Conservation (phyloP, 306 rosid genomes). For the Castanea crenata region DNA sequence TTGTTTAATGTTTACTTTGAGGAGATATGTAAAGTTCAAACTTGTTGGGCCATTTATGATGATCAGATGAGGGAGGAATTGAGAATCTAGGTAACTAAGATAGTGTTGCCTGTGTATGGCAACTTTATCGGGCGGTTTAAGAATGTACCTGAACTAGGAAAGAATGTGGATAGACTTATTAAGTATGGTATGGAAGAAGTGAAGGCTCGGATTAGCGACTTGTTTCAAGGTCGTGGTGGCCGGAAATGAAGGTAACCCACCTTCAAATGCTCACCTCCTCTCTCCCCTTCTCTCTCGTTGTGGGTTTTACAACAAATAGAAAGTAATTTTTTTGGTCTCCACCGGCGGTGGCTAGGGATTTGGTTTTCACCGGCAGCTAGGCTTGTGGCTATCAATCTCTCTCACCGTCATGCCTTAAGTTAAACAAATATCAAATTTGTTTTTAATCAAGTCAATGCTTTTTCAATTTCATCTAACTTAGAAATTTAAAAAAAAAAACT, state of each 20-base stretch:
- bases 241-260: constrained; percentile 46
- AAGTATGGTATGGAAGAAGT: constrained; percentile 55
- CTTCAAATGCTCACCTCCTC: too few relatives aligned
- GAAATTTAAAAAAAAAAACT: too few relatives aligned
- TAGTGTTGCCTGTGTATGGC: constrained; percentile 64
- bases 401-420: too few relatives aligned
- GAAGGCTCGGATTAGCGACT: constrained; percentile 47
- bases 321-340: too few relatives aligned
- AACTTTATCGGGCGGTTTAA: constrained; percentile 61
- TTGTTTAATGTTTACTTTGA: constrained; percentile 65
- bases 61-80: constrained; percentile 74
- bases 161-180: constrained; percentile 54
- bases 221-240: constrained; percentile 63
- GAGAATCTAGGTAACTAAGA: constrained; percentile 51
- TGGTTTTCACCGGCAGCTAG: too few relatives aligned
- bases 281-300: too few relatives aligned
- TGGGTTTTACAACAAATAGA: too few relatives aligned
- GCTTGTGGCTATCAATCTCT: too few relatives aligned
- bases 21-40: constrained; percentile 62
- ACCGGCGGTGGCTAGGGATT: too few relatives aligned
- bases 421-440: too few relatives aligned
- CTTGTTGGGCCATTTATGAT: constrained; percentile 71
- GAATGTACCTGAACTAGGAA: constrained; percentile 51
- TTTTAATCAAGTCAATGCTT: too few relatives aligned
- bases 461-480: too few relatives aligned